Evolutionary conservation across 495 filamentous ascomycete species (phyloP).

Genomic region (Lasiosphaeriaceae sp.): DNA sequence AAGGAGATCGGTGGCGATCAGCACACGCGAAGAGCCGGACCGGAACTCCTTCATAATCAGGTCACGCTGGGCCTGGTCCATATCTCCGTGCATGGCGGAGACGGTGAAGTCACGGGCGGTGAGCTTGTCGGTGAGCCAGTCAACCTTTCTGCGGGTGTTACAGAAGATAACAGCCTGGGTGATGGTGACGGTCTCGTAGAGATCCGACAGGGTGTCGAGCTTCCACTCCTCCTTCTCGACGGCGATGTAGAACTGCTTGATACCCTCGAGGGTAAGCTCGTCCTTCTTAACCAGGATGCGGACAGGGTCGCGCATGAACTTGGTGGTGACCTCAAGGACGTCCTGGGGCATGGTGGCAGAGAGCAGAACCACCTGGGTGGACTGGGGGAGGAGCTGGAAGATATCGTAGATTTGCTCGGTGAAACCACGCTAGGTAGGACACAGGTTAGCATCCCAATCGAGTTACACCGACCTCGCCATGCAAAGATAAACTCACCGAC

Average conservation of each 20-base stretch:
- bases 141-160: slow-evolving; percentile 98
- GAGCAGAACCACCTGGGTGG: slow-evolving; percentile 96
- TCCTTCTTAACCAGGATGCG: slow-evolving; percentile 99
- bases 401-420: slow-evolving; percentile 99
- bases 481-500: slow-evolving; percentile 66
- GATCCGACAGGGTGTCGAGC: slow-evolving; percentile 97
- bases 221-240: slow-evolving; percentile 99
- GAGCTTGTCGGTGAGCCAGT: slow-evolving; percentile 99
- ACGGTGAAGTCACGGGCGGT: slow-evolving; percentile 97
- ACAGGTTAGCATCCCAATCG: not conserved
- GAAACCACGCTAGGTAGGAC: slow-evolving; percentile 71
- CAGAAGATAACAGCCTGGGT: slow-evolving; percentile 99
- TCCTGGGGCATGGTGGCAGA: slow-evolving; percentile 97
- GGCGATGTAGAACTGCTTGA: slow-evolving; percentile 99
- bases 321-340: slow-evolving; percentile 98
- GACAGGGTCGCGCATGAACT: slow-evolving; percentile 99
- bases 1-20: slow-evolving; percentile 98
- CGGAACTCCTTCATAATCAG: slow-evolving; percentile 99
- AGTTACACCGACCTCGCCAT: not conserved
- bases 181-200: slow-evolving; percentile 98
- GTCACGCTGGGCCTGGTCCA: slow-evolving; percentile 96
- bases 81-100: slow-evolving; percentile 97
- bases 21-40: slow-evolving; percentile 88
- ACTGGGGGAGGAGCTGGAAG: slow-evolving; percentile 91
- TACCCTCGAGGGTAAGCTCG: slow-evolving; percentile 94